phyloP scores from a whole-genome alignment of 192 early-diverging fungal genomes.

The Coemansia sp. region DNA sequence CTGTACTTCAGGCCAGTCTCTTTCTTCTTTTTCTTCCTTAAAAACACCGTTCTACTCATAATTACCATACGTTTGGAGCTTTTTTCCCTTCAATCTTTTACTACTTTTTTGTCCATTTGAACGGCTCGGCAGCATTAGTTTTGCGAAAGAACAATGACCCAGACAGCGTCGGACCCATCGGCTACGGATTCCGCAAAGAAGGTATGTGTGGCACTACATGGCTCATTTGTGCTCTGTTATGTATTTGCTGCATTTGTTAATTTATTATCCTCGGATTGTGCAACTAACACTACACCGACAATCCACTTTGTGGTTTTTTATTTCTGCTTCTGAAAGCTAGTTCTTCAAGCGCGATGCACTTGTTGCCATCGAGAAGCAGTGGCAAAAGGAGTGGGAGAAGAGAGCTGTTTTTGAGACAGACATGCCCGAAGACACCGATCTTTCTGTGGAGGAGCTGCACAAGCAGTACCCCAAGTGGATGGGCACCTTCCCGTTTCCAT shows the following conservation, averaged over 20 bases:
- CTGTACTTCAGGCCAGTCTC: neutral
- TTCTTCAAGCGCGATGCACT: slow-evolving; percentile 87
- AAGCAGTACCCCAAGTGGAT: slow-evolving; percentile 83
- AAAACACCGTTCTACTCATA: neutral
- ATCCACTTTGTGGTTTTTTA: neutral
- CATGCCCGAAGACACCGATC: slow-evolving; percentile 68
- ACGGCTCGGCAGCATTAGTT: neutral
- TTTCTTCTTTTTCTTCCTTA: neutral
- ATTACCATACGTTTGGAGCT: no score
- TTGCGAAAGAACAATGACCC: neutral
- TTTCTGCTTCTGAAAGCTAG: slow-evolving; percentile 18
- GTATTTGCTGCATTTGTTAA: neutral
- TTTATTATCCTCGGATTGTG: neutral
- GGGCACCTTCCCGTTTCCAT: slow-evolving; percentile 95
- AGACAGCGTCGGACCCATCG: neutral
- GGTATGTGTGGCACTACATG: neutral
- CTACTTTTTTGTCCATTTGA: no score
- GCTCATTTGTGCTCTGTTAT: neutral
- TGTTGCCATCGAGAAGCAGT: slow-evolving; percentile 69
- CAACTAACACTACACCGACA: neutral
- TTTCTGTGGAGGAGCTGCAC: slow-evolving; percentile 58
- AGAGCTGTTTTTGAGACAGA: slow-evolving; percentile 79
- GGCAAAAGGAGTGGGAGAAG: slow-evolving; percentile 80
- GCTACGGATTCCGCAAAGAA: slow-evolving; percentile 3
- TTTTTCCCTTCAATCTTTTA: no score